Evolutionary conservation across 2,329 filamentous ascomycete genomes (phyloP), one percentile per base, ranked within the genome.

Genomic region (Trichophyton rubrum): DNA sequence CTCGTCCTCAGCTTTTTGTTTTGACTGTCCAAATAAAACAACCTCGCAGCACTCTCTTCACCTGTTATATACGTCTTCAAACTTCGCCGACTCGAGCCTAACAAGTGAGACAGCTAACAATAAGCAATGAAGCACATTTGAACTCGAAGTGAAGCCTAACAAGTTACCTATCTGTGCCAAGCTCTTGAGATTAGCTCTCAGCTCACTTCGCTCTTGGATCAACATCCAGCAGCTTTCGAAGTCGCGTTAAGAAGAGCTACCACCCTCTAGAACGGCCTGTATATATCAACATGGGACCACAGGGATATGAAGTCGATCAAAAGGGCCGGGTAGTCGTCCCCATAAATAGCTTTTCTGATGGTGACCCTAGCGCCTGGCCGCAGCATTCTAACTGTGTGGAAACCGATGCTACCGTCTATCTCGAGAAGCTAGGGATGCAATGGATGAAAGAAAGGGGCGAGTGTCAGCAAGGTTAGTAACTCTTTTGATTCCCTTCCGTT

Each of bases 391-490:
- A 67, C 1, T 75, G 74, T 60, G 66, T 68, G 2, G 64, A 70
- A 22, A 66, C 73, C 0, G 69, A 78, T 53, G 60, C 61, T 15
- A 70, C 66, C 1, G 63, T 72, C 1, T 82, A 82, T 66, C 71
- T 80, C 0, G 71, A 75, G 30, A 78, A 77, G 58, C 67, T 82
- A 6, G 81, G 72, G 0, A 69, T 67, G 9, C 68, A 73, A 55
- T 83, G 80, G 80, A 73, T 81, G 68, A 65, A 75, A 55, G 67
- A 73, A 24, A 70, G 70, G 9, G 75, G 74, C 1, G 70, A 77
- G 30, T 71, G 64, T 56, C 66, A 70, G 62, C 53, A 64, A 64
- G 73, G 75, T 75, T 63, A 66, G 71, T 67, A 11, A 6, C 15
- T 17, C 1, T 2, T 24, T 22, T 13, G 40, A 8, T 43, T 43